These are phyloP conservation scores for Leishmania mexicana DNA, from an alignment of 208 protist species.

Conservation along the genomic window DNA sequence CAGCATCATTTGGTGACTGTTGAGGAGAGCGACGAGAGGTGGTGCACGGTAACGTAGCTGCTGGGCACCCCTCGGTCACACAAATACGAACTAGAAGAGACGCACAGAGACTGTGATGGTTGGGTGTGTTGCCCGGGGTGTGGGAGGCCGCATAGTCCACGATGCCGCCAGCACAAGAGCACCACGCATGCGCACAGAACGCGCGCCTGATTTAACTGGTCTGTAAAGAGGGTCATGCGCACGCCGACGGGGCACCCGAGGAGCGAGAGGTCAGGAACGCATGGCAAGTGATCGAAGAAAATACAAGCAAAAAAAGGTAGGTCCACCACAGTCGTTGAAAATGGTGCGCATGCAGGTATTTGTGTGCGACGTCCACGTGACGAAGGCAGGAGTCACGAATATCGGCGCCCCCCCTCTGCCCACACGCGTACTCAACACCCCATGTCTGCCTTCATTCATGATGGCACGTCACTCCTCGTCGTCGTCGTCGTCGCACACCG, in stretches of 20 bases:
- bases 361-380: not conserved
- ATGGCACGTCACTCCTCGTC: not conserved
- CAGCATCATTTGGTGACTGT: not conserved
- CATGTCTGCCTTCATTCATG: not conserved
- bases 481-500: not conserved
- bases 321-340: not conserved
- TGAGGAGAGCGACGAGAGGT: not conserved
- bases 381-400: not conserved
- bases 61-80: not conserved
- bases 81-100: not conserved
- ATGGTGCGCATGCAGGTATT: not conserved
- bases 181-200: not conserved
- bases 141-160: no score
- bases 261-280: not conserved
- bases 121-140: not conserved
- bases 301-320: not conserved
- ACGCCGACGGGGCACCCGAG: not conserved
- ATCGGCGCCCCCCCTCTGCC: not conserved
- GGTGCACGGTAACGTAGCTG: not conserved
- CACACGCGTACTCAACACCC: not conserved
- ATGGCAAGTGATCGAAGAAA: not conserved
- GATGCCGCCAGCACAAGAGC: not conserved
- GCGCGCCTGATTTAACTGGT: not conserved
- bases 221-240: not conserved
- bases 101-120: not conserved